Evolutionary conservation across 2,329 filamentous ascomycete genomes (phyloP).

Genomic region (Aspergillus pseudotamarii): DNA sequence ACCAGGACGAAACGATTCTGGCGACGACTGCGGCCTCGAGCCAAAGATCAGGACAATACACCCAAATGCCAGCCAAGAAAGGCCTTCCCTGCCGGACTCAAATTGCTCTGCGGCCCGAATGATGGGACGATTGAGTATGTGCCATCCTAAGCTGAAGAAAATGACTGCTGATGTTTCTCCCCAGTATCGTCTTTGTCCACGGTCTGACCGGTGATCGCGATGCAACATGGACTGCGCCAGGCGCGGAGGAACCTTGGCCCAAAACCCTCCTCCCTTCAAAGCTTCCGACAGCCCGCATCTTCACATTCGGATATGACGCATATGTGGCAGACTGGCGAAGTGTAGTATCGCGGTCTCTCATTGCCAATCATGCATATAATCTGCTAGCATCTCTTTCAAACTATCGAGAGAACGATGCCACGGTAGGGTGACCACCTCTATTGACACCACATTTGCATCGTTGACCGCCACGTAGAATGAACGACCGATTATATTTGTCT

Average conservation of each 20-base stretch:
- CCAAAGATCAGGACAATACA: background rate
- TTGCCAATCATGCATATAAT: background rate
- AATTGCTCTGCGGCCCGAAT: background rate
- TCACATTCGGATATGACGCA: constrained; percentile 20
- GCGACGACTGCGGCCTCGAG: background rate
- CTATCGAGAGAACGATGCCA: background rate
- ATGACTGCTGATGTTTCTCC: background rate
- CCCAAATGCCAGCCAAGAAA: background rate
- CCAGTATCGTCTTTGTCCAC: constrained; percentile 16
- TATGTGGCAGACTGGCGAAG: constrained; percentile 11
- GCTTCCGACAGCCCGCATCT: constrained; percentile 11
- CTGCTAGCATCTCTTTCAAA: constrained; percentile 21
- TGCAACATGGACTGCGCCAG: constrained; percentile 19
- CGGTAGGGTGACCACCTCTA: background rate
- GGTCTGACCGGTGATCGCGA: constrained; percentile 23
- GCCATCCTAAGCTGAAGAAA: background rate
- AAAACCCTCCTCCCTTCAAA: constrained; percentile 16
- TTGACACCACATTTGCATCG: background rate
- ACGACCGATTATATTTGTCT: constrained; percentile 29
- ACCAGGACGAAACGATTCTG: background rate
- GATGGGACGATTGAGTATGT: background rate
- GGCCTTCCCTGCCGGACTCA: background rate
- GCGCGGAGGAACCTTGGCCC: constrained; percentile 14
- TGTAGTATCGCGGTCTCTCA: background rate
- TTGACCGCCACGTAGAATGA: background rate